Evolutionary conservation across 2,329 filamentous ascomycete genomes (phyloP).

Genomic region (Celoporthe dispersa): DNA sequence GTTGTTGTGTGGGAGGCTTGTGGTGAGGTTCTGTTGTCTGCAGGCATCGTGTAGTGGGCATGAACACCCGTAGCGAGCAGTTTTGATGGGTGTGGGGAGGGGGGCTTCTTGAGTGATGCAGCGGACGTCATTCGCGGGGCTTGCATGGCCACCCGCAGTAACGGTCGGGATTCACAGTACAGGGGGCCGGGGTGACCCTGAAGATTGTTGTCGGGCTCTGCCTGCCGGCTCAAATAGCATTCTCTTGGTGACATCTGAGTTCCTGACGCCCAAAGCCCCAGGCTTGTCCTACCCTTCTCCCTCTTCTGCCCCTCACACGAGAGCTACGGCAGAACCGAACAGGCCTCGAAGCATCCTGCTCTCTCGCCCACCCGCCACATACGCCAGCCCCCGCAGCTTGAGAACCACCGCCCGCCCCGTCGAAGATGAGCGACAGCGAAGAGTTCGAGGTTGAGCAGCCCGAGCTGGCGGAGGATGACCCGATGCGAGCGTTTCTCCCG

Average conservation of each 20-base stretch:
- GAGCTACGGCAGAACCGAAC: background rate
- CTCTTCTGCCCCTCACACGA: background rate
- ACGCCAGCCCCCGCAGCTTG: background rate
- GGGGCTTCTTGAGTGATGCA: background rate
- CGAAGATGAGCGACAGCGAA: conserved; percentile 65
- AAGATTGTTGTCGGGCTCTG: background rate
- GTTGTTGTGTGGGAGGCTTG: conserved; percentile 40
- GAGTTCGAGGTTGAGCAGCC: conserved; percentile 62
- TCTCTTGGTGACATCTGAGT: background rate
- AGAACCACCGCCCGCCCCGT: background rate
- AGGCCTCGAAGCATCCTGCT: background rate
- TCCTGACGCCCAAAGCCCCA: background rate
- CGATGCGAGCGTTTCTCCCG: conserved; percentile 78
- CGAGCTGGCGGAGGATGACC: conserved; percentile 64
- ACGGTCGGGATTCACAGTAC: background rate
- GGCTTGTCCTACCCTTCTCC: background rate
- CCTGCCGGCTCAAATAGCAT: background rate
- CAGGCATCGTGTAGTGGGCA: background rate
- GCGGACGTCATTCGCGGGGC: conserved; percentile 30
- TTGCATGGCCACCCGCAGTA: too few species aligned
- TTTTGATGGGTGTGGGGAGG: background rate
- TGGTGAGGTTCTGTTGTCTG: conserved; percentile 17
- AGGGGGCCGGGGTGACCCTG: conserved; percentile 1
- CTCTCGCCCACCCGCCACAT: background rate
- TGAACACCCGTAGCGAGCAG: background rate